Base-by-base conservation (phyloP, 164 flowering plant genomes). In the Chimonanthus praecox region DNA sequence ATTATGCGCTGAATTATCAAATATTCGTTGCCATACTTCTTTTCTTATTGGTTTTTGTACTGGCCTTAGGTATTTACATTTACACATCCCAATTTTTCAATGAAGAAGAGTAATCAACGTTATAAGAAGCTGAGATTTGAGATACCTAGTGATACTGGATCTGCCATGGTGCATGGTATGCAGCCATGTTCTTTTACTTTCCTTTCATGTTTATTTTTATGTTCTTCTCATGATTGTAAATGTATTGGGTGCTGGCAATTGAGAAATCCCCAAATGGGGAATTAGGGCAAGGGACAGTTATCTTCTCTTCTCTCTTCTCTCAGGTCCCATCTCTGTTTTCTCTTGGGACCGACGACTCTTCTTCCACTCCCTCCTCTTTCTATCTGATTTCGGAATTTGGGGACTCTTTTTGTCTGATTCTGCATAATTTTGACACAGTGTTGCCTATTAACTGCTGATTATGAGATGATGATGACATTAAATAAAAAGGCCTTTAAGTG, bases 91-190 rank as follows among this genome's bases (percentile, higher is more conserved):
- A 75, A 91, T 16, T 68, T 67, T 80, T 86, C 94, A 71, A 51
- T 83, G 5, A 78, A 83, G 48, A 87, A 82, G 72, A 83, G 83
- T 79, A 93, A 96, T 80, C 84, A 92, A 64, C 92, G 98, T 0
- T 94, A 89, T 75, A 87, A 77, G 72, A 90, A 87, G 84, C 82
- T 96, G 81, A 80, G 61, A 64, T 96, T 96, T 87, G 90, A 87
- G 73, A 78, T 90, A 71, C 92, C 97, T 6, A 63, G 47, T 46
- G 97, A 92, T 73, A 87, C 95, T 49, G 99, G 99, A 66, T 90
- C 99, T 48, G 88, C 89, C 44, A 65, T 94, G 80, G 92, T 96
- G 64, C 98, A 96, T 80, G 99, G 97, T 96, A 87, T 76, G 18
- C 21, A 63, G 61, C 21, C 50, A 61, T 60, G 20, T 33, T 65